Base-by-base conservation (phyloP, 164 flowering plant species). In the Vitis rotundifolia region DNA sequence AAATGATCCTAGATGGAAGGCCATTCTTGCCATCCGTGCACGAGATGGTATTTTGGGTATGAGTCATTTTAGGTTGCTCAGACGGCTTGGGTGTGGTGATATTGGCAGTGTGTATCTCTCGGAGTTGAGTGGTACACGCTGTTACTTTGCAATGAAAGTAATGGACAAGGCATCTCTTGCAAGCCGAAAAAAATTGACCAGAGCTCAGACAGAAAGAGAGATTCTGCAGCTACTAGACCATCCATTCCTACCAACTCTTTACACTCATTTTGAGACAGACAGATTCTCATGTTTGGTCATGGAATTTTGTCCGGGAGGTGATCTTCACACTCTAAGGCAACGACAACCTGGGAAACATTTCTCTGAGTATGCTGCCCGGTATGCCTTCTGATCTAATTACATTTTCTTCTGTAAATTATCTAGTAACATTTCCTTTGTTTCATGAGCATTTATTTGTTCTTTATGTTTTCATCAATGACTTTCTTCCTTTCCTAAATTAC, bases 1-100 rank as follows among this genome's bases (percentile, higher is more conserved):
- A 69, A 94, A 94, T 79, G 98, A 94, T 80, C 97, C 98, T 9
- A 81, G 97, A 75, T 94, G 98, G 97, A 94, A 90, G 79, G 92
- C 98, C 67, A 92, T 94, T 70, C 89, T 89, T 65, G 94, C 96
- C 61, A 86, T 94, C 63, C 79, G 97, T 71, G 80, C 90, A 15
- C 83, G 96, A 61, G 93, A 94, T 84, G 94, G 94, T 14, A 85
- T 87, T 51, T 76, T 94, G 67, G 98, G 98, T 29, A 94, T 94
- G 98, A 94, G 93, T 75, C 98, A 94, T 78, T 94, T 89, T 66
- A 85, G 84, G 78, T 73, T 89, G 47, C 83, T 87, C 56, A 84
- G 79, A 72, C 70, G 86, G 67, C 90, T 89, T 49, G 94, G 94
- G 2, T 87, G 89, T 74, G 94, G 94, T 68, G 94, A 89, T 71